phyloP scores from a whole-genome alignment of 1,139 yeast genomes.

The Hansenula sp. region DNA sequence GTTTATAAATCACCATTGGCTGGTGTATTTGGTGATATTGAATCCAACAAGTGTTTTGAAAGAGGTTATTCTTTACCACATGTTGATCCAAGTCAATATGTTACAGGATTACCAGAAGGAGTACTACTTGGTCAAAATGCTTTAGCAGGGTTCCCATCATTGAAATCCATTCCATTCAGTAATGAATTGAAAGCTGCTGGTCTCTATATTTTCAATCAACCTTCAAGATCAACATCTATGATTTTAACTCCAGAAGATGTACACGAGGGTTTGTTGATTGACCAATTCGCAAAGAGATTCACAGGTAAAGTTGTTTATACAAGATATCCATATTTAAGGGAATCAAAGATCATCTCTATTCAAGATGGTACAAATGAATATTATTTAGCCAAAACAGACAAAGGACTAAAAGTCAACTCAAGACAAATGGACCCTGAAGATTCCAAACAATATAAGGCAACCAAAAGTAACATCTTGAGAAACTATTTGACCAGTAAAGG shows the following conservation, averaged over 20 bases:
- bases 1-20: constrained; percentile 77
- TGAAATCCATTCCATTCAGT: constrained; percentile 63
- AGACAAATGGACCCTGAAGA: constrained; percentile 41
- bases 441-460: constrained; percentile 34
- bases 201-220: constrained; percentile 78
- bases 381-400: constrained; percentile 35
- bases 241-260: constrained; percentile 57
- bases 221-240: constrained; percentile 80
- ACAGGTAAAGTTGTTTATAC: constrained; percentile 62
- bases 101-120: constrained; percentile 60
- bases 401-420: constrained; percentile 32
- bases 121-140: constrained; percentile 67
- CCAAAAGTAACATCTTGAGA: constrained; percentile 30
- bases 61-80: constrained; percentile 47
- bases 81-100: constrained; percentile 39
- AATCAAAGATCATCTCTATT: constrained; percentile 67
- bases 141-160: constrained; percentile 88
- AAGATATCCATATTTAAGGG: constrained; percentile 87
- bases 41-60: constrained; percentile 74
- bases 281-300: constrained; percentile 54
- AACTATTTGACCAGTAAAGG: constrained; percentile 50
- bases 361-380: constrained; percentile 50
- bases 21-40: constrained; percentile 71
- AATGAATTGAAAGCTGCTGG: constrained; percentile 53
- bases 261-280: constrained; percentile 41